Base-by-base conservation (phyloP, 257 asterid species). In the Primulina eburnea region DNA sequence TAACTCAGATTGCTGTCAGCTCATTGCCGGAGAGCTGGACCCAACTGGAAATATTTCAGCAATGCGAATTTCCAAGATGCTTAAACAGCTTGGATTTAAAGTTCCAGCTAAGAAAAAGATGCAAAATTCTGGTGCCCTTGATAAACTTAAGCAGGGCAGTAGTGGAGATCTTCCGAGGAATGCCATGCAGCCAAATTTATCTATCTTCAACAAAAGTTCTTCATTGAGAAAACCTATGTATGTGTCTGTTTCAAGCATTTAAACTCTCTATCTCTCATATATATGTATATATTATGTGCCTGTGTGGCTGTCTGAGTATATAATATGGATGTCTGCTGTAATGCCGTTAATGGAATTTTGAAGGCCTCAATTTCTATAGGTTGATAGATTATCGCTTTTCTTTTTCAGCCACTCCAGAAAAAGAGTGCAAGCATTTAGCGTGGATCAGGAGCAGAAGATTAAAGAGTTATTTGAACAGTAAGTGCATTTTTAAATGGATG, bases 381-480 rank as follows among this genome's bases (percentile, higher is more conserved):
- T 69, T 62, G 34, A 68, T 66, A 52, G 74, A 64, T 62, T 11
- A 20, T 65, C 50, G 43, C 59, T 69, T 67, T 33, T 69, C 58
- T 60, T 78, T 71, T 72, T 68, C 79, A 92, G 97, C 89, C 86
- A 84, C 79, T 81, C 85, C 38, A 85, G 91, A 78, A 93, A 86
- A 86, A 82, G 96, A 82, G 89, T 80, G 74, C 81, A 68, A 7
- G 91, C 91, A 58, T 83, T 90, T 83, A 90, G 86, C 80, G 83
- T 64, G 57, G 90, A 84, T 78, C 89, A 91, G 78, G 97, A 90
- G 79, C 86, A 81, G 86, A 83, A 78, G 85, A 86, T 93, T 38
- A 90, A 81, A 85, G 91, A 84, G 17, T 82, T 90, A 78, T 93
- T 85, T 76, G 85, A 81, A 79, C 95, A 90, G 99, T 93, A 81